phyloP scores from a whole-genome alignment of 441 rosid genomes.

The Mallotus japonicus region DNA sequence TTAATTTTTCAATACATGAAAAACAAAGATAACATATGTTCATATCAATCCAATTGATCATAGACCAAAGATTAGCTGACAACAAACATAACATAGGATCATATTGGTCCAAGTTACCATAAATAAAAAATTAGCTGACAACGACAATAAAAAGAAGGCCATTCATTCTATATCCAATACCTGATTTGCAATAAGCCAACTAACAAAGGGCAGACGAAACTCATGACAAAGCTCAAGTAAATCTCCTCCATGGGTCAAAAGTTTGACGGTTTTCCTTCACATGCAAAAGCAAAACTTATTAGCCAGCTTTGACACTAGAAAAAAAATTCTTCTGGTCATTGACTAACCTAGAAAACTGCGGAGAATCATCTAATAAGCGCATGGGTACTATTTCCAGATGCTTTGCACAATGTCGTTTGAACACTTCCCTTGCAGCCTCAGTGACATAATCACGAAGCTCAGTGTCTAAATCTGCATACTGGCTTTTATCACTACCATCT shows the following conservation, averaged over 20 bases:
- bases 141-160: background rate
- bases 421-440: constrained; percentile 75
- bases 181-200: constrained; percentile 73
- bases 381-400: constrained; percentile 76
- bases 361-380: constrained; percentile 65
- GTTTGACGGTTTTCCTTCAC: constrained; percentile 82
- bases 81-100: background rate
- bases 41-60: background rate
- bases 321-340: constrained; percentile 16
- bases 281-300: constrained; percentile 33
- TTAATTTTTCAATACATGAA: background rate
- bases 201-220: constrained; percentile 80
- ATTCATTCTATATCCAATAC: constrained; percentile 34
- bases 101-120: constrained; percentile 1
- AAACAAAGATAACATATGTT: background rate
- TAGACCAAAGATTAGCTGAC: background rate
- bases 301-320: constrained; percentile 22
- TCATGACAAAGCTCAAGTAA: constrained; percentile 91
- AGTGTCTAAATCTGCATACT: constrained; percentile 59
- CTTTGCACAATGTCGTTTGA: constrained; percentile 83
- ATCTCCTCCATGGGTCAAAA: constrained; percentile 89
- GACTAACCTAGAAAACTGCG: constrained; percentile 59
- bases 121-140: background rate
- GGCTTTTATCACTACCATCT: constrained; percentile 49
- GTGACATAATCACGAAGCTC: constrained; percentile 82